Evolutionary conservation across 176 grass and related monocot species (phyloP).

Genomic region (Juncus inflexus): DNA sequence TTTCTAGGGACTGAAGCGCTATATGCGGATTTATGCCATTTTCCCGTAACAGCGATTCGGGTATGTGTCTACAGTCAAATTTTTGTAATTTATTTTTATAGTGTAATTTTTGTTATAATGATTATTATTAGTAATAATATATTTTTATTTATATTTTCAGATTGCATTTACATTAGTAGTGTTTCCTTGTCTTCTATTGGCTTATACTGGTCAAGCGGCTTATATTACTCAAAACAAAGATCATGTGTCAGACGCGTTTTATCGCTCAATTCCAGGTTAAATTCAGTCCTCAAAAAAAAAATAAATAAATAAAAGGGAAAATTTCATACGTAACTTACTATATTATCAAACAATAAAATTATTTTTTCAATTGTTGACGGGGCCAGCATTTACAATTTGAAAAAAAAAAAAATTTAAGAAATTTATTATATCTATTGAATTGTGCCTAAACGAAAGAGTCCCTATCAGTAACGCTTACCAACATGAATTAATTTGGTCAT

Average conservation of each 20-base stretch:
- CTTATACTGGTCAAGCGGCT: constrained; percentile 89
- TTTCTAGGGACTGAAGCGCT: constrained; percentile 88
- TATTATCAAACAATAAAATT: too few relatives aligned
- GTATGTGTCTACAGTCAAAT: constrained; percentile 29
- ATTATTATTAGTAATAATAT: constrained; percentile 4
- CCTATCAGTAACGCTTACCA: too few relatives aligned
- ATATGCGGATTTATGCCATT: constrained; percentile 96
- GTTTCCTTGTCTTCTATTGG: constrained; percentile 94
- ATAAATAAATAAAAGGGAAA: too few relatives aligned
- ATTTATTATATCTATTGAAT: too few relatives aligned
- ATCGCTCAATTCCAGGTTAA: constrained; percentile 93
- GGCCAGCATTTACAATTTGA: too few relatives aligned
- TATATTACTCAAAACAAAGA: constrained; percentile 64
- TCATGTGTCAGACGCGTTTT: constrained; percentile 77
- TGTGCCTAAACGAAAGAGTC: too few relatives aligned
- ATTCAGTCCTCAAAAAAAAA: neutral
- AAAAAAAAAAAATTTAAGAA: too few relatives aligned
- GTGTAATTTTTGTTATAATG: constrained; percentile 1
- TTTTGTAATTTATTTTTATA: neutral
- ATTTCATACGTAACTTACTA: too few relatives aligned
- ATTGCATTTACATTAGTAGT: constrained; percentile 90
- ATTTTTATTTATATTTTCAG: constrained; percentile 38
- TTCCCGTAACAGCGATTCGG: constrained; percentile 95
- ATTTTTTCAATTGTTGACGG: too few relatives aligned
- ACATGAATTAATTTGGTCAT: too few relatives aligned